Base-by-base conservation (phyloP, 306 rosid species). In the Cucumis sativus region DNA sequence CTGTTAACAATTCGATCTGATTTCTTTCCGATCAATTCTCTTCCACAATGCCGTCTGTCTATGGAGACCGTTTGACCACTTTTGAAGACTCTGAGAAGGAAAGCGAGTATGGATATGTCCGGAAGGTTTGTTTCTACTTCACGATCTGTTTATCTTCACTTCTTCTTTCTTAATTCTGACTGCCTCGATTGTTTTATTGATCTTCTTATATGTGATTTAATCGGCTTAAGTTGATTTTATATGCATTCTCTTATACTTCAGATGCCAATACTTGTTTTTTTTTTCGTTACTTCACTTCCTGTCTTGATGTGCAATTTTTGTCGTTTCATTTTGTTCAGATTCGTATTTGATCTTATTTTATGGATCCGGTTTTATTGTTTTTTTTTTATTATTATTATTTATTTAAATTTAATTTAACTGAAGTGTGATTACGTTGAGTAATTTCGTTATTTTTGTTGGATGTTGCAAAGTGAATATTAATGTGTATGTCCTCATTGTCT, bases 11-110 rank as follows among this genome's bases (percentile, higher is more conserved):
- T 21, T 72, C 17, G 43, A 52, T 51, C 18, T 16, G 18, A 28
- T 52, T 28, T 25, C 15, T 47, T 15, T 23, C 58, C 58, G 59
- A 70, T 70, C 77, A 45, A 49, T 6, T 25, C 10, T 52, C 60
- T 14, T 49, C 59, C 61, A 87, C 81, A 84, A 96, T 96, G 99
- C 96, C 99, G 75, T 84, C 98, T 35, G 98, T 87, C 41, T 86
- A 91, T 77, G 98, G 99, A 85, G 91, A 84, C 82, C 98, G 90
- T 21, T 64, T 96, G 84, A 96, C 99, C 78, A 96, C 99, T 37
- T 96, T 96, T 82, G 99, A 96, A 63, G 99, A 96, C 80, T 76
- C 85, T 47, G 99, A 96, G 97, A 96, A 92, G 93, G 99, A 96
- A 87, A 96, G 99, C 71, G 99, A 96, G 87, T 96, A 91, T 79